Base-by-base conservation (phyloP, 2,329 filamentous ascomycete genomes). In the Calonectria leucothoes region DNA sequence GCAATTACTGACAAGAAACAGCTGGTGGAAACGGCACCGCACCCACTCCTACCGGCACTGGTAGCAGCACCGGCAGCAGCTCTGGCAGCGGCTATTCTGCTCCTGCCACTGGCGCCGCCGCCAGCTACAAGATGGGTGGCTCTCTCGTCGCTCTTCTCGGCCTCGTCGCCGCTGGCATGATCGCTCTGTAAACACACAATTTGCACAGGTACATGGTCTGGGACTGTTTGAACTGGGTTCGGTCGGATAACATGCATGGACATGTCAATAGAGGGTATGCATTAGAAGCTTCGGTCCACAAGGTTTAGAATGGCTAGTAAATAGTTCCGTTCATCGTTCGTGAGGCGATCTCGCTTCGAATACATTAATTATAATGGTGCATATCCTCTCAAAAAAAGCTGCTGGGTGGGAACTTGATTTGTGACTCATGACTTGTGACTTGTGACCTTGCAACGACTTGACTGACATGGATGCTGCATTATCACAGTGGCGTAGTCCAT, bases 351-450 rank as follows among this genome's bases (percentile, higher is more conserved):
- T 52, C 64, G 73, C 76, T 79, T 79, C 75, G 63, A 66, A 68
- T 74, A 78, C 71, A 76, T 80, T 80, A 80, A 80, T 80, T 74
- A 69, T 80, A 80, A 80, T 80, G 69, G 72, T 77, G 72, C 70
- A 78, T 70, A 78, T 67, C 69, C 71, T 61, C 55, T 15, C 33
- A 27, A 61, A 35, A 61, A 35, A 61, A 61, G 31, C 12, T 39
- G 55, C 15, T 20, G 15, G 12, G 23, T 20, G 15, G 12, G 23
- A 17, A 61, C 15, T 37, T 15, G n/a, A 39, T 27, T n/a, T 35
- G 55, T 39, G 55, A 15, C 11, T 37, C 39, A 23, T 39, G 23
- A 61, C n/a, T n/a, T 35, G 55, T 39, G 55, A 15, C 11, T 37
- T 61, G 33, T 39, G 23, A 61, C n/a, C 12, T 23, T 29, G 27